Conservation (phyloP, 495 filamentous ascomycete genomes). For the Thozetella sp. region DNA sequence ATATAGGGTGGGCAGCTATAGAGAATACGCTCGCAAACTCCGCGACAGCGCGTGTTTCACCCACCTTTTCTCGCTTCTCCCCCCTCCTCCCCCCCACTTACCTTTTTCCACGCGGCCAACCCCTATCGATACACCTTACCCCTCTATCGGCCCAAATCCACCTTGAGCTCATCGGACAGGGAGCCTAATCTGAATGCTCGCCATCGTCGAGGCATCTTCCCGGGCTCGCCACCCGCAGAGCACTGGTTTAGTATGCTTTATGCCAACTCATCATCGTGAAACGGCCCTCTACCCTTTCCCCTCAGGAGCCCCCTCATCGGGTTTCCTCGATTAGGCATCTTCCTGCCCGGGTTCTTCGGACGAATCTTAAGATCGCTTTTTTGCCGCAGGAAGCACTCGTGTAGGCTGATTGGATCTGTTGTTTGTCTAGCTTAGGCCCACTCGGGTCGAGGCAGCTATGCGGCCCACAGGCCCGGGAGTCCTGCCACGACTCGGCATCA, state of each 20-base stretch:
- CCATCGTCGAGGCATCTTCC: neutral
- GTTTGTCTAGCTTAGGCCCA: neutral
- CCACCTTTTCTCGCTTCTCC: neutral
- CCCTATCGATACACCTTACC: neutral
- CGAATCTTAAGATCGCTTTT: neutral
- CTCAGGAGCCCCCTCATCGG: neutral
- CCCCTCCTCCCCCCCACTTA: too few relatives aligned
- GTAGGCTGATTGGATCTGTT: neutral
- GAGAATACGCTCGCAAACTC: neutral
- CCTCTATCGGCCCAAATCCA: too few relatives aligned
- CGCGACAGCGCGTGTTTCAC: conserved; percentile 1
- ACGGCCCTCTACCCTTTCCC: neutral
- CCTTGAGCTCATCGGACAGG: too few relatives aligned
- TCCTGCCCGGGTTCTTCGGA: neutral
- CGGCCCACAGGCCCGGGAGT: neutral
- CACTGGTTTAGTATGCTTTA: neutral
- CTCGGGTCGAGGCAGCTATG: neutral
- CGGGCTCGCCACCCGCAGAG: neutral
- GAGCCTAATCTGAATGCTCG: neutral
- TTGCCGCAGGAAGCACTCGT: neutral
- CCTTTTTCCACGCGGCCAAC: conserved; percentile 1
- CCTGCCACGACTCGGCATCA: neutral
- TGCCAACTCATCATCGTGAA: neutral
- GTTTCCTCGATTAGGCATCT: neutral
- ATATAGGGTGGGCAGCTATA: neutral